Evolutionary conservation across 129 eudicot species (phyloP), one percentile per base, ranked within the genome.

Genomic region (Flaveria sonorensis): DNA sequence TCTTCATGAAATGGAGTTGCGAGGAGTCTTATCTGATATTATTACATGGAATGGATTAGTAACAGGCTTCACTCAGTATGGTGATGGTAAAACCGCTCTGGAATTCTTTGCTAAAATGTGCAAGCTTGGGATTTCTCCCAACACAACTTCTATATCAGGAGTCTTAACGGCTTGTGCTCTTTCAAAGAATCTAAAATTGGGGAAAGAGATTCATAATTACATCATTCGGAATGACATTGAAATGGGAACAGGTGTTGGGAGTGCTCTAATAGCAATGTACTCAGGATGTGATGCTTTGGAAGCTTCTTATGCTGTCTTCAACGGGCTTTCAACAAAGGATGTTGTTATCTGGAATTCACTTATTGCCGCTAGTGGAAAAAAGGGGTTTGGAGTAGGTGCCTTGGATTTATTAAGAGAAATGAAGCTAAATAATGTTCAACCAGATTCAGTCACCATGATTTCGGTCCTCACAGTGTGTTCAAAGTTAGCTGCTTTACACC

Each of bases 181-280:
- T 69, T 45, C 26, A 59, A 81, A 81, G 11, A 77, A 71, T 74
- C 12, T 85, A 40, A 79, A 76, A 9, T 10, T 85, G 12, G 89
- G 86, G 8, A 85, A 79, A 70, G 67, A 75, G 53, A 85, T 85
- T 75, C 89, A 85, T 68, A 76, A 69, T 75, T 79, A 74, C 66
- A 51, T 45, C 5, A 70, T 78, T 32, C 75, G 86, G 72, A 81
- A 85, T 39, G 45, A 75, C 30, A 42, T 78, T 14, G 84, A 85
- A 23, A 75, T 79, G 77, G 76, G 66, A 10, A 82, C 86, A 0
- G 86, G 89, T 75, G 81, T 87, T 26, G 85, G 82, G 39, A 87
- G 87, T 74, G 88, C 88, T 76, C 86, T 87, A 26, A 81, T 87
- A 39, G 74, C 86, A 7, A 87, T 87, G 90, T 87, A 87, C 71